Evolutionary conservation across 345 rosid species (phyloP).

Genomic region (Corchorus capsularis): DNA sequence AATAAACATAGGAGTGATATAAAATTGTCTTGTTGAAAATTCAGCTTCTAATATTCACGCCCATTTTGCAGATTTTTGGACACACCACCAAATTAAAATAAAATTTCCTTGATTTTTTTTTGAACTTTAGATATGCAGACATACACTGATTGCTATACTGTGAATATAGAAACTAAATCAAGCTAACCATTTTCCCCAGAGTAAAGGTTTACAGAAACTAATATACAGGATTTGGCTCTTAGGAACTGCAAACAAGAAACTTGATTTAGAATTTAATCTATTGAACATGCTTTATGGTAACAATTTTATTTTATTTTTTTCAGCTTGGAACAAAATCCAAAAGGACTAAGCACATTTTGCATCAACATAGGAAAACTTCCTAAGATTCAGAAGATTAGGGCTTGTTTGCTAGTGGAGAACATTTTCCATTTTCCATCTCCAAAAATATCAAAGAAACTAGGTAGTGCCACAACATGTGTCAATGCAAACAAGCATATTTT

Average conservation of each 20-base stretch:
- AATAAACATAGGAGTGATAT: no score
- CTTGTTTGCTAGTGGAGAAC: no score
- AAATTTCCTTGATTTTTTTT: not conserved
- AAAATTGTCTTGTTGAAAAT: not conserved
- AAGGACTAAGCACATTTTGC: conserved; percentile 8
- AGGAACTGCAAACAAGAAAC: not conserved
- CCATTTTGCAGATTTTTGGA: not conserved
- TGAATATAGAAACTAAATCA: not conserved
- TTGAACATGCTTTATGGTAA: not conserved
- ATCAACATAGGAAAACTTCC: not conserved
- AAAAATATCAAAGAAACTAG: no score
- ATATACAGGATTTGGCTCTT: not conserved
- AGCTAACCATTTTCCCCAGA: not conserved
- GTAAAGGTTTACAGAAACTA: not conserved
- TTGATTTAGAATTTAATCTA: not conserved
- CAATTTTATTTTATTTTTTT: not conserved
- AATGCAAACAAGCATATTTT: no score
- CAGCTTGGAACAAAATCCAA: not conserved
- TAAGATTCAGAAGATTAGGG: conserved; percentile 7
- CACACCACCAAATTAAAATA: not conserved
- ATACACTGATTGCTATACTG: not conserved
- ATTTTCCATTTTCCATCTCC: no score
- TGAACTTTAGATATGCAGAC: not conserved
- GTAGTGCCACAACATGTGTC: no score
- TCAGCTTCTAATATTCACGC: not conserved